Percentiles rank a stretch among this genome's conserved stretches.
Evolutionary conservation across 75 land plant genomes (phyloP).

Genomic region (Selaginella tamariscina): DNA sequence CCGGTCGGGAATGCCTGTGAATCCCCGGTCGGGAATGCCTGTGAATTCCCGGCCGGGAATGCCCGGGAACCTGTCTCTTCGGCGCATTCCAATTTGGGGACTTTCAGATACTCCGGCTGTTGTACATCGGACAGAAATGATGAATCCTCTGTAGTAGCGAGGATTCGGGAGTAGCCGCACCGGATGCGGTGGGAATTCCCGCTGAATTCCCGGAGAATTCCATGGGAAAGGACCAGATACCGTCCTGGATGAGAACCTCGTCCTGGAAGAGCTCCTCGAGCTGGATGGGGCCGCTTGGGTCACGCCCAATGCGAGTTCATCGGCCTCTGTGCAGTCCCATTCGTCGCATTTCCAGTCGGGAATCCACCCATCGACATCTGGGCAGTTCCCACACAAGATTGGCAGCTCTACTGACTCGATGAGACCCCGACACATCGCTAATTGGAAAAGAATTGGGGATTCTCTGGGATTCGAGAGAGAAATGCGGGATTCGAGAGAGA

Average conservation of each 20-base stretch:
- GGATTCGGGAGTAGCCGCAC: neutral
- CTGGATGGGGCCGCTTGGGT: neutral
- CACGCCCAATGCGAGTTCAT: neutral
- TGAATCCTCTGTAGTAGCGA: no score
- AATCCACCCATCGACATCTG: neutral
- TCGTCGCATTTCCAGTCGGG: neutral
- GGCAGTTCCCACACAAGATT: neutral
- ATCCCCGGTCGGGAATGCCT: no score
- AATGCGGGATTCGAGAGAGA: no score
- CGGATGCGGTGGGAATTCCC: neutral
- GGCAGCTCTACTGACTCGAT: neutral
- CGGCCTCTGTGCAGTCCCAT: no score
- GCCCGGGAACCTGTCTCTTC: no score
- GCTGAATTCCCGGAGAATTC: neutral
- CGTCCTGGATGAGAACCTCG: neutral
- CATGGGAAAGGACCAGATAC: neutral
- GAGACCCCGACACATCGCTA: neutral
- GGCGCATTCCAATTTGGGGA: constrained; percentile 1
- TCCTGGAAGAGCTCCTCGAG: neutral
- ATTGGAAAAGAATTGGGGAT: no score
- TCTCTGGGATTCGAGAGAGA: no score
- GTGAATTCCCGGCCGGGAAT: no score
- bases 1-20: no score
- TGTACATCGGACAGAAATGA: no score
- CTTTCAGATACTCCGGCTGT: no score